A percentile compares a stretch with the other conserved stretches of the same genome.
These are phyloP conservation scores for Torulaspora franciscae DNA, from an alignment of 805 yeast genomes.

Conservation along the genomic window DNA sequence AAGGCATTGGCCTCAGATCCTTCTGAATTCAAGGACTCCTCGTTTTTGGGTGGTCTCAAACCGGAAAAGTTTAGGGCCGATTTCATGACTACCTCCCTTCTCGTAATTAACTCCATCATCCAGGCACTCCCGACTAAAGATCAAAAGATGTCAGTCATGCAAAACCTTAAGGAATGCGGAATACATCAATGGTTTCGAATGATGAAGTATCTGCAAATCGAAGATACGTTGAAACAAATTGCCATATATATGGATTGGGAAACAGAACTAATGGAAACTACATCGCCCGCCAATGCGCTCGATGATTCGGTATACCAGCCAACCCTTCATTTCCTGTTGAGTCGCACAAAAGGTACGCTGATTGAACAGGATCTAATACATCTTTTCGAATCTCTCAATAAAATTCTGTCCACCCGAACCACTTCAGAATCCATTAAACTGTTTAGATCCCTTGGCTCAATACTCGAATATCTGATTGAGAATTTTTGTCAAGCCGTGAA, in stretches of 20 bases:
- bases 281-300: slow-evolving; percentile 7
- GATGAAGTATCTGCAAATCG: slow-evolving; percentile 50
- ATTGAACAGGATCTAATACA: slow-evolving; percentile 58
- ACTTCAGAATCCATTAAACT: slow-evolving; percentile 41
- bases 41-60: slow-evolving; percentile 12
- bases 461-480: slow-evolving; percentile 61
- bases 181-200: slow-evolving; percentile 47
- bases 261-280: slow-evolving; percentile 39
- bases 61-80: slow-evolving; percentile 45
- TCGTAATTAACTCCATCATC: slow-evolving; percentile 62
- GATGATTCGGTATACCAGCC: slow-evolving; percentile 24
- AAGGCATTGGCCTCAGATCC: neutral
- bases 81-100: slow-evolving; percentile 64
- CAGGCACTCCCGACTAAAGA: slow-evolving; percentile 37
- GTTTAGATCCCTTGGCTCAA: slow-evolving; percentile 44
- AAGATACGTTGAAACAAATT: slow-evolving; percentile 61
- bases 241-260: slow-evolving; percentile 43
- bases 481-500: slow-evolving; percentile 49
- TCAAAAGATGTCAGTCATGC: slow-evolving; percentile 49
- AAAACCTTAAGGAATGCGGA: slow-evolving; percentile 56
- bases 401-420: slow-evolving; percentile 52
- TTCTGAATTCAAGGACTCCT: neutral
- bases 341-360: slow-evolving; percentile 50
- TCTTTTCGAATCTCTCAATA: slow-evolving; percentile 48
- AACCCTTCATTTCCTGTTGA: slow-evolving; percentile 19